Conservation (phyloP, 1,284 basidiomycete species). For the Inonotus obliquus region DNA sequence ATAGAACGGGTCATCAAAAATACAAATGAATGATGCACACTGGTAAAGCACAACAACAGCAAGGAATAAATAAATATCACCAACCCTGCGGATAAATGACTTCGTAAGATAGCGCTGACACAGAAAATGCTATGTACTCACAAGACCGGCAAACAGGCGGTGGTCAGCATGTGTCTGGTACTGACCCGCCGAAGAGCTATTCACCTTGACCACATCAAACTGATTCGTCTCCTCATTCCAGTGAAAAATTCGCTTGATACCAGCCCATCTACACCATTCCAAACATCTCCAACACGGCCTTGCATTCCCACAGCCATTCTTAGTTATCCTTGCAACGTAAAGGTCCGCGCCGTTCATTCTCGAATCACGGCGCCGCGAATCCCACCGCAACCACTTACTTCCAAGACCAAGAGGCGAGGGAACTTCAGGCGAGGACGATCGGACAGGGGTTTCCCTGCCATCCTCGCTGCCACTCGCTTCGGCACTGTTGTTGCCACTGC, state of each 20-base stretch:
- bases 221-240: constrained; percentile 40
- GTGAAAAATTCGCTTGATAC: constrained; percentile 52
- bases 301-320: constrained; percentile 42
- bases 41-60: constrained; percentile 10
- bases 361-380: constrained; percentile 36
- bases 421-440: constrained; percentile 14
- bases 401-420: constrained; percentile 5
- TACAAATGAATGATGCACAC: neutral
- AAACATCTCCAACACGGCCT: constrained; percentile 52
- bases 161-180: constrained; percentile 47
- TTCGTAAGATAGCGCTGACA: neutral
- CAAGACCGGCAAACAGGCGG: constrained; percentile 39
- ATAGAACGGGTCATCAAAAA: neutral
- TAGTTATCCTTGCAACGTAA: constrained; percentile 49
- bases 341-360: constrained; percentile 50
- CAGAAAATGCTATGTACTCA: constrained; percentile 24
- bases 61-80: constrained; percentile 13
- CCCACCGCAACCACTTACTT: constrained; percentile 30
- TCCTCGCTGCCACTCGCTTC: constrained; percentile 16
- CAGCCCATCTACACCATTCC: constrained; percentile 54
- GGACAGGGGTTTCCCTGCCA: constrained; percentile 10
- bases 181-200: constrained; percentile 33
- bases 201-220: constrained; percentile 52
- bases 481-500: constrained; percentile 17
- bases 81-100: constrained; percentile 12